Conservation (phyloP, 2,329 filamentous ascomycete genomes). For the Tolypocladium tropicale region DNA sequence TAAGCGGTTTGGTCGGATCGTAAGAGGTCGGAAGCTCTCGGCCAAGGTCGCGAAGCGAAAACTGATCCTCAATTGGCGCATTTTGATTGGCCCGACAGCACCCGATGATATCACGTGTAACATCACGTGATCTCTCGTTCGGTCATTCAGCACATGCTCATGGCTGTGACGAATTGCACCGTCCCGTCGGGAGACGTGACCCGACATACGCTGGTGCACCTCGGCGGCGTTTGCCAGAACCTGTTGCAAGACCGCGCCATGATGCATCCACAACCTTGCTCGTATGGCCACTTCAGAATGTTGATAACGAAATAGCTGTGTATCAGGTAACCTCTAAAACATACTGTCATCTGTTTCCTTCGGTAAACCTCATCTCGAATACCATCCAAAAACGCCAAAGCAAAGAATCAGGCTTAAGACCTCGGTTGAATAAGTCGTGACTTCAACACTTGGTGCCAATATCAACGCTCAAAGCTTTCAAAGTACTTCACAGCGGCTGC, state of each 20-base stretch:
- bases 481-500: neutral
- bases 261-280: neutral
- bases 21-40: conserved; percentile 32
- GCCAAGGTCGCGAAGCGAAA: conserved; percentile 28
- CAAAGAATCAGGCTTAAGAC: neutral
- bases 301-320: neutral
- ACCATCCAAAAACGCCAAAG: neutral
- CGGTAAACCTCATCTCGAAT: neutral
- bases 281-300: neutral
- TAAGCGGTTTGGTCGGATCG: conserved; percentile 20
- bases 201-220: neutral
- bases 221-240: neutral
- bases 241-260: no score
- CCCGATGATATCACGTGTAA: no score
- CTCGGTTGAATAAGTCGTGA: neutral
- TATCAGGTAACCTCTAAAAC: neutral
- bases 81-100: conserved; percentile 33
- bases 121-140: conserved; percentile 11
- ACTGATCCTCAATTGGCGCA: conserved; percentile 38
- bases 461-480: neutral
- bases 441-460: neutral
- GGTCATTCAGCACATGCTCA: neutral
- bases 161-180: neutral
- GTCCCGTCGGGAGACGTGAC: neutral
- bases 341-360: neutral